Base-by-base conservation (phyloP, 2,329 filamentous ascomycete genomes). In the Aspergillus pseudoglaucus region DNA sequence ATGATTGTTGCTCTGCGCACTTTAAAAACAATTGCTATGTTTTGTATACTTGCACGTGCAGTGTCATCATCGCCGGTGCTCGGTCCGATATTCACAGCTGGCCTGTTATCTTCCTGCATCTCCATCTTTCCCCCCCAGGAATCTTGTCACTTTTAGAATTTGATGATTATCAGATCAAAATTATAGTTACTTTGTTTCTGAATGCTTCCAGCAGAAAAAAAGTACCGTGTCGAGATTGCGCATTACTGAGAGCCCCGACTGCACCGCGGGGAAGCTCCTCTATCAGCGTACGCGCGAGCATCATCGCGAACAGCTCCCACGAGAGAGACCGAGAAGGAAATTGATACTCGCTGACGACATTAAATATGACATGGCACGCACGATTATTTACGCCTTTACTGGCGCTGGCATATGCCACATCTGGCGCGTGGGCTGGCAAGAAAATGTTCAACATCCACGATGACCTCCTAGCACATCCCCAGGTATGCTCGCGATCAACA, bases 391-490 rank as follows among this genome's bases (percentile, higher is more conserved):
- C 60, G 8, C 58, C 62, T 8, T 59, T 67, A 49, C 53, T 71
- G 30, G 57, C 60, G 18, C 48, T 71, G 47, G 58, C 61, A 15
- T 65, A 57, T 47, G 60, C 59, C 22, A 57, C 55, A 20, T 59
- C 66, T 4, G 56, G 54, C 43, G 72, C 70, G 47, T 66, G 77
- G 49, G 78, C 76, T 42, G 78, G 68, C 58, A 77, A 79, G 59
- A 77, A 77, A 56, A 70, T 76, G 17, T 95, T 95, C 73, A 95
- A 85, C 71, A 87, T 95, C 48, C 84, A 93, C 61, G 88, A 95
- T 63, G 90, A 96, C 65, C 69, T 95, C 45, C 78, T 95, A 48
- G 89, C 89, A 15, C 89, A 86, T 69, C 90, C 90, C 9, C 88
- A 93, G 78, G 88, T 91, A 22, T 22, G n/a, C 22, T 5, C 22